Evolutionary conservation across 208 protist genomes (phyloP).

Genomic region (Trichomonas gallinae): DNA sequence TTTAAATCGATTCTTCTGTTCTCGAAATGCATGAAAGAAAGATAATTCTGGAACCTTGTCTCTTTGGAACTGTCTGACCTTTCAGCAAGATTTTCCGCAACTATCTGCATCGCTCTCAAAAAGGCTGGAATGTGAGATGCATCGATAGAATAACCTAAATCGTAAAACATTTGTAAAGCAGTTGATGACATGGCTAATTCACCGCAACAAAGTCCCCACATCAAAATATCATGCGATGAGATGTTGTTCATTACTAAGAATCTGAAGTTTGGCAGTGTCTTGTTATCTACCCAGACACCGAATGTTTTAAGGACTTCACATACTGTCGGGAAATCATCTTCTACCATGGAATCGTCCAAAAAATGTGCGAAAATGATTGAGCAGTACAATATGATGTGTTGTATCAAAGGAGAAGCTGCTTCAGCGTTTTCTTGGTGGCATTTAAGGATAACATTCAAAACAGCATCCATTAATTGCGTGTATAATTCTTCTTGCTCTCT

Average conservation of each 20-base stretch:
- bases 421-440: not conserved
- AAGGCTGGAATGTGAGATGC: not conserved
- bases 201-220: not conserved
- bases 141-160: not conserved
- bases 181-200: not conserved
- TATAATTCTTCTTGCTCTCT: not conserved
- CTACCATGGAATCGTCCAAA: not conserved
- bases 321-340: not conserved
- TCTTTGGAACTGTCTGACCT: not conserved
- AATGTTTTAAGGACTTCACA: not conserved
- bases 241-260: not conserved
- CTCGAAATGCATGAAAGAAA: not conserved
- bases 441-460: not conserved
- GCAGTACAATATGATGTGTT: not conserved
- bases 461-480: not conserved
- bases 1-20: not conserved
- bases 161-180: not conserved
- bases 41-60: not conserved
- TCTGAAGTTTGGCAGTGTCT: not conserved
- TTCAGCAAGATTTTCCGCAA: not conserved
- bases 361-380: not conserved
- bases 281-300: not conserved
- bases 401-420: not conserved
- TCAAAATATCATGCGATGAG: not conserved
- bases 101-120: not conserved